phyloP scores from a whole-genome alignment of 768 basidiomycete species.

The Calocera cornea region DNA sequence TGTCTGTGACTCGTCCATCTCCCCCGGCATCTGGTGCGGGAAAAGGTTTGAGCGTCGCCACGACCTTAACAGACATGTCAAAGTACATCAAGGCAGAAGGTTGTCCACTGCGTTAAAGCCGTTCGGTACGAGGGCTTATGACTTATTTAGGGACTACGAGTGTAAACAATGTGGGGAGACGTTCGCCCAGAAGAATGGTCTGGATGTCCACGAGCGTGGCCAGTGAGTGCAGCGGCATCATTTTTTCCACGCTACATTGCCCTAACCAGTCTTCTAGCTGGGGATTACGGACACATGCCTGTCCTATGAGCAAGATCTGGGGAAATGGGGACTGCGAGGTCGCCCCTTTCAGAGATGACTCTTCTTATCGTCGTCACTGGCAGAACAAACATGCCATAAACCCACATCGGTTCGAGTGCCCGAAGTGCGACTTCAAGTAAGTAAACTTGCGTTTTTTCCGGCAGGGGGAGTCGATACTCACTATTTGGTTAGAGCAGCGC shows the following conservation, averaged over 20 bases:
- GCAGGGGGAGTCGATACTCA: neutral
- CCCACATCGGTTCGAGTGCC: neutral
- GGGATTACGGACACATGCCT: neutral
- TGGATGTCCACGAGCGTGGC: neutral
- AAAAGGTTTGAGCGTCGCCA: neutral
- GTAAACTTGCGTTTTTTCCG: neutral
- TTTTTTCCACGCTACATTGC: neutral
- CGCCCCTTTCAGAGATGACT: neutral
- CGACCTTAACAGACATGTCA: neutral
- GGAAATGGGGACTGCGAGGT: neutral
- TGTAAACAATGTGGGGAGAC: neutral
- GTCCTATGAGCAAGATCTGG: neutral
- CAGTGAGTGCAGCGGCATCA: neutral
- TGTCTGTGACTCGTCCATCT: neutral
- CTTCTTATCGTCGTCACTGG: neutral
- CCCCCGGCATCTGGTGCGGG: neutral
- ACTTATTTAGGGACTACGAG: neutral
- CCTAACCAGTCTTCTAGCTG: neutral
- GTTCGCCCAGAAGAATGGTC: neutral
- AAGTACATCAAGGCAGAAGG: neutral
- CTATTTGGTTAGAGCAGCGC: neutral
- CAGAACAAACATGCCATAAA: neutral
- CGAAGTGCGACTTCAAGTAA: neutral
- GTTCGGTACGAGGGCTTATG: neutral
- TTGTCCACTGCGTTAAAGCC: neutral